These are phyloP conservation scores for Vitis hybrid DNA, from an alignment of 177 flowering plant genomes.

Conservation along the genomic window DNA sequence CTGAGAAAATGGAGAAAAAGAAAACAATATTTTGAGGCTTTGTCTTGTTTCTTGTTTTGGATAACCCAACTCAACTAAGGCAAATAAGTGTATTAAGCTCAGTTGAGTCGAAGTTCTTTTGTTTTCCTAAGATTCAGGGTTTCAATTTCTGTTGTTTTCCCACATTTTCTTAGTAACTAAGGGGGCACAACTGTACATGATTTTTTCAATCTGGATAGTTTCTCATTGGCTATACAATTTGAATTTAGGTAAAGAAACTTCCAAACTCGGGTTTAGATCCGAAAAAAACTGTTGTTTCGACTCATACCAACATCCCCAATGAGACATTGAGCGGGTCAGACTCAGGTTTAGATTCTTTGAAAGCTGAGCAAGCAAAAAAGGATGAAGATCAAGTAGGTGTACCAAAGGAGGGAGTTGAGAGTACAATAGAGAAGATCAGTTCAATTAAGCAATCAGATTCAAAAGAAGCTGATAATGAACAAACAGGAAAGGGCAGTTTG, in stretches of 20 bases:
- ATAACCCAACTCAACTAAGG: not conserved
- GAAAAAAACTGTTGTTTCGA: not conserved
- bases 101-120: too few relatives aligned
- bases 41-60: not conserved
- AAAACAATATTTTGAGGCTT: too few relatives aligned
- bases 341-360: constrained; percentile 9
- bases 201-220: not conserved
- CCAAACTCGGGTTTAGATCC: constrained; percentile 10
- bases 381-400: constrained; percentile 9
- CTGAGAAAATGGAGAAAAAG: too few relatives aligned
- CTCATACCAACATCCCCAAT: constrained; percentile 3
- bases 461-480: constrained; percentile 13
- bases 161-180: too few relatives aligned
- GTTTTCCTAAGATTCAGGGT: too few relatives aligned
- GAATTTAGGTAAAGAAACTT: constrained; percentile 20
- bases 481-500: constrained; percentile 11
- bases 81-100: too few relatives aligned
- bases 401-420: constrained; percentile 12
- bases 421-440: constrained; percentile 1
- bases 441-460: constrained; percentile 5
- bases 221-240: constrained; percentile 3
- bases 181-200: too few relatives aligned
- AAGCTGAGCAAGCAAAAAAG: constrained; percentile 13
- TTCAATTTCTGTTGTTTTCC: too few relatives aligned
- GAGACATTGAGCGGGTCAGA: constrained; percentile 10